Evolutionary conservation across 2,329 filamentous ascomycete species (phyloP).

Genomic region (Arthrinium puccinioides): DNA sequence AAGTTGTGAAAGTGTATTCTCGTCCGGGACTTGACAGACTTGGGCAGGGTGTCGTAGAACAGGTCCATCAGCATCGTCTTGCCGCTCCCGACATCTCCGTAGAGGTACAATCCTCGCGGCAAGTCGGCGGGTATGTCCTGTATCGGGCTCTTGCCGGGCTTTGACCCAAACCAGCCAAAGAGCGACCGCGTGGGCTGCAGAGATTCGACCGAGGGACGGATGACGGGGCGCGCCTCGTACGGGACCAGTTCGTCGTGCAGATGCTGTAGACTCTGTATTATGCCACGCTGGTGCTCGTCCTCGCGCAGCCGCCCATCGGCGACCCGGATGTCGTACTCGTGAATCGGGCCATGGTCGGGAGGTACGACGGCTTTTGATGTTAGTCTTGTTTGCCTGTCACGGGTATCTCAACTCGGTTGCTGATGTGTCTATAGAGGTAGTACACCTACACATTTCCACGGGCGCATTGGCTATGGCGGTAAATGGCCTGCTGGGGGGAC

Average conservation of each 20-base stretch:
- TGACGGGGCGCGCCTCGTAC: constrained; percentile 68
- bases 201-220: constrained; percentile 71
- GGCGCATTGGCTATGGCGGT: constrained; percentile 3
- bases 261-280: constrained; percentile 83
- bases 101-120: constrained; percentile 88
- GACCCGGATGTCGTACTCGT: constrained; percentile 83
- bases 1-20: constrained; percentile 99
- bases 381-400: neutral
- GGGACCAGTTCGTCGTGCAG: constrained; percentile 73
- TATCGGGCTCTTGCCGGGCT: constrained; percentile 29
- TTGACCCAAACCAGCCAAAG: constrained; percentile 53
- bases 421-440: too few relatives aligned
- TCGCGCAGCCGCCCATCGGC: constrained; percentile 66
- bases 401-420: too few relatives aligned
- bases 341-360: constrained; percentile 56
- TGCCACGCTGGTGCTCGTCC: constrained; percentile 86
- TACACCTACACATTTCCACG: constrained; percentile 3
- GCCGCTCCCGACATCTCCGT: constrained; percentile 91
- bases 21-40: constrained; percentile 72
- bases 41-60: constrained; percentile 87
- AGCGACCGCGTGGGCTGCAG: constrained; percentile 50
- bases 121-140: constrained; percentile 61
- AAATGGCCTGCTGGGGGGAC: constrained; percentile 1
- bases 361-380: neutral
- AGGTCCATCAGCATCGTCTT: constrained; percentile 99